phyloP scores from a whole-genome alignment of 192 early-diverging fungal genomes.

The Linnemannia schmuckeri region DNA sequence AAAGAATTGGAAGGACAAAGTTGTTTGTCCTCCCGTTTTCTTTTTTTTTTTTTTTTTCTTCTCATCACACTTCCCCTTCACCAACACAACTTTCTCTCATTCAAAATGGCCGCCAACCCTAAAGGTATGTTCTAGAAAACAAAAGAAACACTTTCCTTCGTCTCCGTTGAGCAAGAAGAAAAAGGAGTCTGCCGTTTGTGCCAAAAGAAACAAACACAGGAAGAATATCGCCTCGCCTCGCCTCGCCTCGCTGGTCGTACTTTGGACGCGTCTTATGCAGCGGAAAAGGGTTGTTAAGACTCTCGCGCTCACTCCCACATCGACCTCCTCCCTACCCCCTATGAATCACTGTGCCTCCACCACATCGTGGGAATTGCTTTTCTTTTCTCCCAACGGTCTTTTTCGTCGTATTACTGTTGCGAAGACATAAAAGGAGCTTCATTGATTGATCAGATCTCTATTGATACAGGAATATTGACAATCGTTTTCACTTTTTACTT shows the following conservation, averaged over 20 bases:
- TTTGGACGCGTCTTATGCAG: not conserved
- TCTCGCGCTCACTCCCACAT: not conserved
- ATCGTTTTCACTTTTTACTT: not conserved
- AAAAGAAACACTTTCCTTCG: too few relatives aligned
- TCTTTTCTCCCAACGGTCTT: not conserved
- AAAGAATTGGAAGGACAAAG: constrained; percentile 1
- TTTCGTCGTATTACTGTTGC: not conserved
- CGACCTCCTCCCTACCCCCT: not conserved
- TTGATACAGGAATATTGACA: not conserved
- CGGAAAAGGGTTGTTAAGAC: not conserved
- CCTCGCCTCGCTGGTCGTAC: not conserved
- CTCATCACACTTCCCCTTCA: constrained; percentile 13
- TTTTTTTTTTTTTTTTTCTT: constrained; percentile 20
- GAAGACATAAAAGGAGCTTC: not conserved
- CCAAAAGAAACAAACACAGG: not conserved
- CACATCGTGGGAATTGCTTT: constrained; percentile 11
- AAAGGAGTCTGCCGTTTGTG: not conserved
- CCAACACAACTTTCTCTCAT: not conserved
- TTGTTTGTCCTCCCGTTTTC: not conserved
- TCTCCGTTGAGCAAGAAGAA: not conserved
- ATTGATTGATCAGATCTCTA: not conserved
- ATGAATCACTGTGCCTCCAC: not conserved
- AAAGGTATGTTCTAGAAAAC: constrained; percentile 29
- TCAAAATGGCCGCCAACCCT: constrained; percentile 51
- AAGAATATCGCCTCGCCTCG: not conserved